These are phyloP conservation scores for Termitomyces sp. DNA, from an alignment of 768 basidiomycete species.

Conservation along the genomic window DNA sequence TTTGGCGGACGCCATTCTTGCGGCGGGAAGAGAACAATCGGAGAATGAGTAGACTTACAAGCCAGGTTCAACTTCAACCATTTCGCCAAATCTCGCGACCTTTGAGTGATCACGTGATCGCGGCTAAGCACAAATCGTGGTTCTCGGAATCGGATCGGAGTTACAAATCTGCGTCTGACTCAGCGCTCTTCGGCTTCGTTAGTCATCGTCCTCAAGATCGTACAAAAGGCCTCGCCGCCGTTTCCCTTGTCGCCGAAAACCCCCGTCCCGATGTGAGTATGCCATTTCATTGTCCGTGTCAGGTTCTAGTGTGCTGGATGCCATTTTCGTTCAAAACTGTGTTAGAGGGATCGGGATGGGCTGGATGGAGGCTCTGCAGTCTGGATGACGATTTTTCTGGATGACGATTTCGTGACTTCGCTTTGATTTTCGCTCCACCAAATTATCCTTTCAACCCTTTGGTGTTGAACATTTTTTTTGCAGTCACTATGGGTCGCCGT, in stretches of 20 bases:
- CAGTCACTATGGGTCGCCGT: slow-evolving; percentile 84
- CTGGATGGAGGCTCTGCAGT: slow-evolving; percentile 11
- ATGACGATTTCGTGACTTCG: slow-evolving; percentile 12
- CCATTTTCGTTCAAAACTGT: neutral
- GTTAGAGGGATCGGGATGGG: slow-evolving; percentile 2
- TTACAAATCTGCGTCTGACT: slow-evolving; percentile 7
- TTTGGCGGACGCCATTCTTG: slow-evolving; percentile 38
- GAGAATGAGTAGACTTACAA: neutral
- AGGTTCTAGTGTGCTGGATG: neutral
- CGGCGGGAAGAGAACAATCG: slow-evolving; percentile 9
- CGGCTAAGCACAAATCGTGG: neutral
- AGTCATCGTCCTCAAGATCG: slow-evolving; percentile 15
- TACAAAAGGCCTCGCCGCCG: slow-evolving; percentile 17
- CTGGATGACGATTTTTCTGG: slow-evolving; percentile 18
- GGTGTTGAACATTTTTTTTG: neutral
- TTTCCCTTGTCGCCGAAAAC: neutral
- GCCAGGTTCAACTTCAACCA: neutral
- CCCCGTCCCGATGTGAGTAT: slow-evolving; percentile 15
- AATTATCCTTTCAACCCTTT: neutral
- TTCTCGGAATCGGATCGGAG: neutral
- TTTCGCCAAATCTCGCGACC: neutral
- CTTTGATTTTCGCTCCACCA: neutral
- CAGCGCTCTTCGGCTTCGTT: slow-evolving; percentile 11
- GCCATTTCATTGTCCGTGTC: slow-evolving; percentile 4
- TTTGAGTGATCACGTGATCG: neutral